Evolutionary conservation across 179 eudicot species (phyloP).

Genomic region (Carnegiea gigantea): DNA sequence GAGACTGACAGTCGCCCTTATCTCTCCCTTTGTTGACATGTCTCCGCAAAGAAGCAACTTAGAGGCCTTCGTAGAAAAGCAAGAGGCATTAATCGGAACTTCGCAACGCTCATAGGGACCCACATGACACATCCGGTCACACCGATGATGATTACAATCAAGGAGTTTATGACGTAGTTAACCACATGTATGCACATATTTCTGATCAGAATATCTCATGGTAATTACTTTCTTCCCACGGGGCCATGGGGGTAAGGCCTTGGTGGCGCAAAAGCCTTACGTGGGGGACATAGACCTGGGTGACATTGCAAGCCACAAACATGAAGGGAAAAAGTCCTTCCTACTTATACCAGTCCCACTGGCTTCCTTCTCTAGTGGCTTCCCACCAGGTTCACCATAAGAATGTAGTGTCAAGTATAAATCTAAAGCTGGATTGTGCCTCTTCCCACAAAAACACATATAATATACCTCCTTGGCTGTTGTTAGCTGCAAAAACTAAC

Average conservation of each 20-base stretch:
- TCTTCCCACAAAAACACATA: conserved; percentile 89
- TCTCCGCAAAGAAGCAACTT: conserved; percentile 83
- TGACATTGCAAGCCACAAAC: conserved; percentile 90
- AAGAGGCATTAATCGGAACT: conserved; percentile 61
- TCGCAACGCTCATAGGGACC: conserved; percentile 76
- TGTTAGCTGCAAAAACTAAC: conserved; percentile 79
- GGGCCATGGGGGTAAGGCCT: conserved; percentile 60
- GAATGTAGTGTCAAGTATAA: conserved; percentile 88
- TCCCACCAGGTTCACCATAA: conserved; percentile 93
- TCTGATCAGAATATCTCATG: conserved; percentile 76
- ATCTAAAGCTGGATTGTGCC: conserved; percentile 83
- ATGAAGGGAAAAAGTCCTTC: conserved; percentile 74
- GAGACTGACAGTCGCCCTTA: conserved; percentile 54
- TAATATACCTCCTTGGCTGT: conserved; percentile 69
- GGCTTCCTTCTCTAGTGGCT: conserved; percentile 63
- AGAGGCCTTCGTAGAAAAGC: conserved; percentile 74
- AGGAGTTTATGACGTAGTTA: conserved; percentile 70
- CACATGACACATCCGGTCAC: conserved; percentile 67
- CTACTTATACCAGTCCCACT: conserved; percentile 39
- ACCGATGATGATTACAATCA: conserved; percentile 69
- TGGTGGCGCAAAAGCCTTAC: conserved; percentile 94
- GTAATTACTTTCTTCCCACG: conserved; percentile 79
- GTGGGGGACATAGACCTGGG: conserved; percentile 96
- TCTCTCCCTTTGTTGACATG: conserved; percentile 68
- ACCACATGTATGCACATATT: conserved; percentile 74